phyloP scores from a whole-genome alignment of 2,329 filamentous ascomycete genomes.

The Calonectria multiphialidica region DNA sequence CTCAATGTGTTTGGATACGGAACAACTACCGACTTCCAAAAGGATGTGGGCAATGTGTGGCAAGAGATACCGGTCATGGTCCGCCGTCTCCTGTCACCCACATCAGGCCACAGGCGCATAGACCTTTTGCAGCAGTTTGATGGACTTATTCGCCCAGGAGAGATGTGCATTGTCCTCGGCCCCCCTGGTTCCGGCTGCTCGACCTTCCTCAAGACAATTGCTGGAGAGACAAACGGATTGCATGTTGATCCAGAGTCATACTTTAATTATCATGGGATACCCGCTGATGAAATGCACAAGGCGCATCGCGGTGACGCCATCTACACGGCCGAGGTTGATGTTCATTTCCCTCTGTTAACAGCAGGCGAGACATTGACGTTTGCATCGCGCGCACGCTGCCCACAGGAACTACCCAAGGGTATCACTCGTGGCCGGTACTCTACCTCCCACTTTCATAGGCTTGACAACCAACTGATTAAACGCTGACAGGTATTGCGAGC shows the following conservation, averaged over 20 bases:
- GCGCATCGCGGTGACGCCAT: constrained; percentile 9
- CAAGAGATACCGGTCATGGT: constrained; percentile 1
- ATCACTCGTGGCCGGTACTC: constrained; percentile 6
- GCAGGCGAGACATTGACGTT: constrained; percentile 17
- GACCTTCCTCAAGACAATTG: constrained; percentile 17
- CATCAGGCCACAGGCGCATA: background rate
- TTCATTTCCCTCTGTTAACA: constrained; percentile 14
- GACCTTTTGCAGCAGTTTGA: constrained; percentile 8
- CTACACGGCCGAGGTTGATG: constrained; percentile 14
- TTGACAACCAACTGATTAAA: no score
- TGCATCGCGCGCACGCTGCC: constrained; percentile 10
- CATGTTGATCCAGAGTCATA: background rate
- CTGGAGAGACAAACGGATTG: constrained; percentile 9
- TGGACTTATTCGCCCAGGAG: constrained; percentile 9
- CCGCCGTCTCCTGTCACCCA: background rate
- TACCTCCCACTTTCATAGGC: no score
- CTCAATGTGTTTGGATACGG: constrained; percentile 16
- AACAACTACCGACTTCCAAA: constrained; percentile 17
- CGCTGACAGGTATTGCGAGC: constrained; percentile 38
- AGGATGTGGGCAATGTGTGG: constrained; percentile 13
- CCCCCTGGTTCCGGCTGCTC: constrained; percentile 9
- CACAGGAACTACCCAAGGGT: background rate
- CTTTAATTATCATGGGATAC: constrained; percentile 20
- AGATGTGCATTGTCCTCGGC: constrained; percentile 14
- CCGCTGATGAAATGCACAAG: constrained; percentile 12